phyloP scores from a whole-genome alignment of 495 filamentous ascomycete genomes.

The Penicillium daleae region DNA sequence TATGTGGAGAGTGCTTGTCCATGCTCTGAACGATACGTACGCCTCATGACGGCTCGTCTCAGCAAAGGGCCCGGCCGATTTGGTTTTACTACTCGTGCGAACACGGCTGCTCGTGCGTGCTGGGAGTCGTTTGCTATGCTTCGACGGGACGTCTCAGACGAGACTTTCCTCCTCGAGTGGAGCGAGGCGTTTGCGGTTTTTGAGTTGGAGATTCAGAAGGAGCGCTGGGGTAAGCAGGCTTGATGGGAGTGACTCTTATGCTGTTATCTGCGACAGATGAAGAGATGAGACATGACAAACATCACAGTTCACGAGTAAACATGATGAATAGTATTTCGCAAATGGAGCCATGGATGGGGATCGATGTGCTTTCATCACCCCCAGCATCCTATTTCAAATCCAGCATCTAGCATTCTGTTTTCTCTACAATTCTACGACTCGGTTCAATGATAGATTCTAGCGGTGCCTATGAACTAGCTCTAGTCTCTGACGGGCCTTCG shows the following conservation, averaged over 20 bases:
- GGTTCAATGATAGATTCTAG: background rate
- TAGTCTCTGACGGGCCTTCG: too few relatives aligned
- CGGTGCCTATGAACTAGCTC: too few relatives aligned
- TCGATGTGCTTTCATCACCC: background rate
- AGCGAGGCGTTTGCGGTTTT: slow-evolving; percentile 27
- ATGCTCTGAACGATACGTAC: slow-evolving; percentile 43
- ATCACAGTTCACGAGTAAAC: background rate
- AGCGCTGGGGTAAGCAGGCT: slow-evolving; percentile 22
- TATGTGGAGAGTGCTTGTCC: slow-evolving; percentile 36
- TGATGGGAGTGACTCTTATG: background rate
- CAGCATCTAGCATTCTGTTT: background rate
- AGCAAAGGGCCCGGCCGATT: slow-evolving; percentile 18
- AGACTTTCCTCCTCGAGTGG: slow-evolving; percentile 27
- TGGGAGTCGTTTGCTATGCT: slow-evolving; percentile 36
- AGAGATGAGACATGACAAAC: background rate
- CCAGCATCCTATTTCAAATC: background rate
- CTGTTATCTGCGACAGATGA: background rate
- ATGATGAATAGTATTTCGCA: background rate
- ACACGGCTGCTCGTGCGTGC: slow-evolving; percentile 30
- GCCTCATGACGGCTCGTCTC: slow-evolving; percentile 30
- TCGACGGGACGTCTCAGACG: slow-evolving; percentile 18
- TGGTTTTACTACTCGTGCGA: slow-evolving; percentile 30
- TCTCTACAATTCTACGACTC: background rate
- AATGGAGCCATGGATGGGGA: background rate
- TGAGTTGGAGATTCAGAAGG: slow-evolving; percentile 33